These are phyloP conservation scores for Schoenoplectus tabernaemontani DNA, from an alignment of 202 grass and related monocot genomes.

Conservation along the genomic window DNA sequence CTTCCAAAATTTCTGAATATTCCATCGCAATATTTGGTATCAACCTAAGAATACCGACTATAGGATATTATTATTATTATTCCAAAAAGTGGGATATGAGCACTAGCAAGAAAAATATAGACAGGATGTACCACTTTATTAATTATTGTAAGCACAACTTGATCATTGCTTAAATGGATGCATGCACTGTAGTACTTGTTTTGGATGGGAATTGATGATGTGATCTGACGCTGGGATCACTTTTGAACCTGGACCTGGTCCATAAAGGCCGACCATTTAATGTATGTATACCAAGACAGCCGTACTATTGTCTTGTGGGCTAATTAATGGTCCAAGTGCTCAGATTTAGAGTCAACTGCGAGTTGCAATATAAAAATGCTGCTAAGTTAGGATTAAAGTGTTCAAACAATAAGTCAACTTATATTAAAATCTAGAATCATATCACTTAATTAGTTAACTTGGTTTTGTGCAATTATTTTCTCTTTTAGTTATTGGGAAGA, in stretches of 20 bases:
- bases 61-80: conserved; percentile 4
- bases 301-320: neutral
- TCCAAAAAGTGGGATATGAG: neutral
- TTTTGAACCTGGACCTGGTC: neutral
- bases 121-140: neutral
- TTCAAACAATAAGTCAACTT: neutral
- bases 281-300: neutral
- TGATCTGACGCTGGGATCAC: neutral
- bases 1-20: neutral
- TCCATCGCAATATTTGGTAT: neutral
- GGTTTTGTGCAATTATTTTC: neutral
- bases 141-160: neutral
- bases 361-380: neutral
- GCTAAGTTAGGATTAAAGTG: neutral
- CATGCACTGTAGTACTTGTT: neutral
- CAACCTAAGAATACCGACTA: neutral
- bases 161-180: neutral
- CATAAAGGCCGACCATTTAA: neutral
- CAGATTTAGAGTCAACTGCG: neutral
- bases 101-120: too few species aligned
- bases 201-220: neutral
- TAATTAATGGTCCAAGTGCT: neutral
- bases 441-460: neutral
- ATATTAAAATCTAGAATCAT: neutral
- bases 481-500: neutral